A percentile compares a stretch with the other conserved stretches of the same genome.
Conservation (phyloP, 345 rosid genomes). For the Sonneratia alba region DNA sequence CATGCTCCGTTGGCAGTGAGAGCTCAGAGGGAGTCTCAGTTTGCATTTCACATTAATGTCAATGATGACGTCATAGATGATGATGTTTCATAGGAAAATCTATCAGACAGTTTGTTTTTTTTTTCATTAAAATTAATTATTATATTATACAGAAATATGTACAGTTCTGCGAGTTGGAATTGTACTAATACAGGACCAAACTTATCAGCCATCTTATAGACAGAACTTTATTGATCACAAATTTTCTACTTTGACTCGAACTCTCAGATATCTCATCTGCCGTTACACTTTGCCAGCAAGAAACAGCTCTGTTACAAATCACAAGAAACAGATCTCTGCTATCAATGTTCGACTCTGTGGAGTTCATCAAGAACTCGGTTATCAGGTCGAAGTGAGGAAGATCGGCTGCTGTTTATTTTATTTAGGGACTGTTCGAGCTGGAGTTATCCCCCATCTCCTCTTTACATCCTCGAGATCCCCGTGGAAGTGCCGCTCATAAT, state of each 20-base stretch:
- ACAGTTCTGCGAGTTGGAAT: no score
- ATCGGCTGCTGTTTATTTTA: background rate
- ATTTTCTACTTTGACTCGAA: no score
- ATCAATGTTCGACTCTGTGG: background rate
- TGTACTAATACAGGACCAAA: no score
- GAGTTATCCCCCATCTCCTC: conserved; percentile 27
- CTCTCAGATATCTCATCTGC: no score
- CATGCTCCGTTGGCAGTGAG: background rate
- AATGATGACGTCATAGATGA: background rate
- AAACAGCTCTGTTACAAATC: background rate
- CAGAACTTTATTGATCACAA: no score
- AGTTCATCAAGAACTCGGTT: background rate
- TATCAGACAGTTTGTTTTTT: no score
- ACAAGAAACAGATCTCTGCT: background rate
- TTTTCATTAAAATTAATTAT: no score
- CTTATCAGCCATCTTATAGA: no score
- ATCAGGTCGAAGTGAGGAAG: background rate
- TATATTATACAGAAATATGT: no score
- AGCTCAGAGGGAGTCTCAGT: background rate
- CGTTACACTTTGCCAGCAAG: background rate
- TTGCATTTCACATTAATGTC: background rate
- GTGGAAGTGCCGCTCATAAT: conserved; percentile 33
- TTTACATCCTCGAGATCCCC: conserved; percentile 35
- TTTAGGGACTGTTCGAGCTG: conserved; percentile 18
- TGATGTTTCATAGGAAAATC: no score